Base-by-base conservation (phyloP, 2,329 filamentous ascomycete genomes). In the Clarireedia monteithiana region DNA sequence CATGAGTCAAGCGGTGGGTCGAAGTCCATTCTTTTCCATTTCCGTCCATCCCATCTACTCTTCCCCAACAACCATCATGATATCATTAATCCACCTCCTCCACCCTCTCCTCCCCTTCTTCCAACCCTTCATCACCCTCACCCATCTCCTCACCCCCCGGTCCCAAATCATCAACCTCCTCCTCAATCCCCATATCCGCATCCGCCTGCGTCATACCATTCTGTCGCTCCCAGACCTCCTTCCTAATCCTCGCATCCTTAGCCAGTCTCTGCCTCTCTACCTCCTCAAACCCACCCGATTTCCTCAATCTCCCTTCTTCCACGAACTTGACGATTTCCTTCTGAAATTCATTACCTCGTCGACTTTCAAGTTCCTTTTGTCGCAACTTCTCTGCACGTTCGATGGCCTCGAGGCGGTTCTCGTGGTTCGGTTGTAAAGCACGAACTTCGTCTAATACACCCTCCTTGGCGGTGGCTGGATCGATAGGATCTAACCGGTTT, bases 211-310 rank as follows among this genome's bases (percentile, higher is more conserved):
- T 65, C 63, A 67, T 66, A 6, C 82, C 83, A 63, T 86, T 85
- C 74, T 80, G 77, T 44, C 81, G 73, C 64, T 85, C 82, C 83
- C 83, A 86, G 12, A 86, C 88, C 70, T 96, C 91, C 65, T 83
- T 86, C 56, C 91, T 79, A 58, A 91, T 90, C 63, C 82, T 80
- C 59, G 97, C 94, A 66, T 99, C 94, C 70, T 92, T 95, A 38
- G 85, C 82, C 68, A 86, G 86, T 50, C 94, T 80, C 47, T 89
- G 77, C 53, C 94, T 81, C 73, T 99, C 94, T 0, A 91, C 86
- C 73, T 99, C 94, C 70, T 97, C 94, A 50, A 96, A 86, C 0
- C 94, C 94, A 42, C 94, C 94, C 14, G 88, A 91, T 79, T 97
- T 97, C 80, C 96, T 97, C 63, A 99, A 75, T 71, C 88, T 94